Conservation (phyloP, 2,329 filamentous ascomycete genomes). For the Penicillium sp. region DNA sequence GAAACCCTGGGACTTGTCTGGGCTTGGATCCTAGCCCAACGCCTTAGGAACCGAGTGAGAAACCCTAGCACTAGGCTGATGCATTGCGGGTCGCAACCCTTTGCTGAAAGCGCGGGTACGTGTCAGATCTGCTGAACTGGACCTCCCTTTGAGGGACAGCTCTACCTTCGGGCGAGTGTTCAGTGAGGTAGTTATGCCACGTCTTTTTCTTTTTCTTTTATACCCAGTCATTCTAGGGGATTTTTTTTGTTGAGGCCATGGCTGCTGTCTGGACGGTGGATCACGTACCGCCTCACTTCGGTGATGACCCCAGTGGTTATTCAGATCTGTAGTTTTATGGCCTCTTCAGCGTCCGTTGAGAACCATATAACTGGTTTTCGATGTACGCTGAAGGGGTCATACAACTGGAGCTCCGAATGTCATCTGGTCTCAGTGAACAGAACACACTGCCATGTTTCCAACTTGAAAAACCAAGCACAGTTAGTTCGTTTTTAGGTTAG, state of each 20-base stretch:
- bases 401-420: not conserved
- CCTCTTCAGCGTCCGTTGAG: conserved; percentile 9
- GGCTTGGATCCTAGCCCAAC: not conserved
- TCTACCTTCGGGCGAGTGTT: not conserved
- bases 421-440: not conserved
- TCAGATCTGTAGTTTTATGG: conserved; percentile 1
- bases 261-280: not conserved
- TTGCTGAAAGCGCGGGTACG: not conserved
- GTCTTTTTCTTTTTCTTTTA: not conserved
- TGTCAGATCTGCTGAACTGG: not conserved
- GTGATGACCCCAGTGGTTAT: not conserved
- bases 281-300: not conserved
- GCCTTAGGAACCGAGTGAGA: not conserved
- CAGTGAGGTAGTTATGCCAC: not conserved
- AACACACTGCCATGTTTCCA: not conserved
- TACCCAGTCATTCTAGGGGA: not conserved
- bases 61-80: not conserved
- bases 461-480: not conserved
- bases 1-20: not conserved
- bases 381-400: conserved; percentile 11
- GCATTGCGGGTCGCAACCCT: not conserved
- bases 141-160: not conserved
- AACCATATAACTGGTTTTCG: conserved; percentile 2
- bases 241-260: not conserved
- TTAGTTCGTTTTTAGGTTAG: not conserved